Percentiles rank a stretch among this genome's conserved stretches.
Conservation (phyloP, 148 eudicot genomes). For the Nepenthes mirabilis region DNA sequence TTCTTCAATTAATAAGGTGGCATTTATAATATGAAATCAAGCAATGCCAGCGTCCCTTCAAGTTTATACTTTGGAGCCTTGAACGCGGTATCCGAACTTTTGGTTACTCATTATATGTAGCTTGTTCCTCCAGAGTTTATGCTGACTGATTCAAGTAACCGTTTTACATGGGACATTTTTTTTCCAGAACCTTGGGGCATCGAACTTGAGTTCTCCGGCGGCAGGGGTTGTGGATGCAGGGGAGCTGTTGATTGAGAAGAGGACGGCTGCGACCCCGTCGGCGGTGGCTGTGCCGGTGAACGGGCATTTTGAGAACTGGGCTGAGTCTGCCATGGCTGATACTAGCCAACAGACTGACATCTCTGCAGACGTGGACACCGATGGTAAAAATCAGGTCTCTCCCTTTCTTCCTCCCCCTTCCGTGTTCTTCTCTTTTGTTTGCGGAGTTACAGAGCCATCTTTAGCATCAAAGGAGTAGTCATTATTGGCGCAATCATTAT, state of each 20-base stretch:
- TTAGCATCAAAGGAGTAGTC: too few relatives aligned
- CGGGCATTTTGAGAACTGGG: conserved; percentile 65
- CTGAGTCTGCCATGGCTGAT: conserved; percentile 63
- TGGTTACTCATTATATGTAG: too few relatives aligned
- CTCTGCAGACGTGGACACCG: conserved; percentile 80
- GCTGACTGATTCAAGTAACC: background rate
- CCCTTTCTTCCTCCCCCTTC: background rate
- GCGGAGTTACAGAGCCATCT: background rate
- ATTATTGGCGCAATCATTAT: too few relatives aligned
- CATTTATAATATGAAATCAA: conserved; percentile 40
- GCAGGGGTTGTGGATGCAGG: conserved; percentile 35
- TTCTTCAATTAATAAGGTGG: conserved; percentile 26
- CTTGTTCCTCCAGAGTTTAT: too few relatives aligned
- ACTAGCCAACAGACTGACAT: conserved; percentile 84
- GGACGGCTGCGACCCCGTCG: conserved; percentile 12
- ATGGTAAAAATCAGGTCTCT: conserved; percentile 71
- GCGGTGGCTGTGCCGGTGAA: conserved; percentile 17
- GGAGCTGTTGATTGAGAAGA: conserved; percentile 35
- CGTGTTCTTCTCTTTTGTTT: background rate
- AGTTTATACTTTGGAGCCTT: conserved; percentile 50
- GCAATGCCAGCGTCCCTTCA: conserved; percentile 47
- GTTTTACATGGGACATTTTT: too few relatives aligned
- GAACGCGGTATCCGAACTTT: conserved; percentile 29
- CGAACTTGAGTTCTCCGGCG: conserved; percentile 25
- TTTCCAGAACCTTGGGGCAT: conserved; percentile 21